Base-by-base conservation (phyloP, 495 filamentous ascomycete genomes). In the Glutinoglossum americanum region DNA sequence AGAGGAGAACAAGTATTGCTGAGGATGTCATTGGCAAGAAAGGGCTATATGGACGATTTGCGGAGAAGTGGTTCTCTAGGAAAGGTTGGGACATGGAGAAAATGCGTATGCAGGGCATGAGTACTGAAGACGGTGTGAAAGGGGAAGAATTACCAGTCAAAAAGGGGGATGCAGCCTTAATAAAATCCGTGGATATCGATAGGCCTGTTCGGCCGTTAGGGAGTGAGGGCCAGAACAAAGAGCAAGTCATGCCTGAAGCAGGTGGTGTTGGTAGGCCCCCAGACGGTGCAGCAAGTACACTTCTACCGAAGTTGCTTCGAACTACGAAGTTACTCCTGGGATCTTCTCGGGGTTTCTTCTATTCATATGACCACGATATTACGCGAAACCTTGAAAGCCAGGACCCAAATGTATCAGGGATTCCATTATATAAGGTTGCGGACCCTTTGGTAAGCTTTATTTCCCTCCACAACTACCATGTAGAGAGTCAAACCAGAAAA, bases 321-420 rank as follows among this genome's bases (percentile, higher is more conserved):
- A 92, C 85, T 53, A 83, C 86, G 13, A 84, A 82, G 65, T 72
- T 95, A 51, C 71, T 93, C 53, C 85, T 95, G 62, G 77, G 78
- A 3, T 75, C 82, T 3, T 87, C 83, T 19, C 74, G 74, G 57
- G 95, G 85, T 66, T 95, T 95, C 70, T 96, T 81, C 70, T 98
- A 85, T 63, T 82, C 87, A 13, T 94, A 98, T 67, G 92, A 98
- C 60, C 77, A 85, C 67, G 89, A 96, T 64, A 74, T 96, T 33
- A 94, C 90, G 11, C 75, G 81, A 47, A 78, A 76, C 60, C 64
- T 84, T 62, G 71, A 73, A 37, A 69, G 67, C 30, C 74, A 76
- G 55, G 65, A 72, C 7, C 60, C 65, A 19, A 41, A 61, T 54
- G 68, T 60, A 27, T 68, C 67, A 3, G 71, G 73, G 15, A 49